Conservation (phyloP, 345 rosid species). For the Murraya koenigii region DNA sequence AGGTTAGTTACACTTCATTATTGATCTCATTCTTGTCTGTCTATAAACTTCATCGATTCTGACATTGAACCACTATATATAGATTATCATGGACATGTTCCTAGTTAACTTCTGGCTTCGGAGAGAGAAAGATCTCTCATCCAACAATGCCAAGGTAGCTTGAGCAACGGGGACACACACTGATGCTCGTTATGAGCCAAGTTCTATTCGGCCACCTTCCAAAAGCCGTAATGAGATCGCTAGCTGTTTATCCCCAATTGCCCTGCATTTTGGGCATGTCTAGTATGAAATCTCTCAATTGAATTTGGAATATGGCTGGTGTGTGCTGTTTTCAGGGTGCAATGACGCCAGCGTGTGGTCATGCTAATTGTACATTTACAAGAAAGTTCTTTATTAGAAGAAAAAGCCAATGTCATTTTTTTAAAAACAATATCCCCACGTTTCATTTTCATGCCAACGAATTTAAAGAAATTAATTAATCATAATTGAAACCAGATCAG, state of each 20-base stretch:
- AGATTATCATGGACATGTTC: constrained; percentile 65
- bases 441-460: too few relatives aligned
- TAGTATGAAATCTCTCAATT: too few relatives aligned
- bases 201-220: neutral
- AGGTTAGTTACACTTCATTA: constrained; percentile 37
- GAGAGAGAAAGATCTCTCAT: constrained; percentile 35
- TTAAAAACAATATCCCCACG: too few relatives aligned
- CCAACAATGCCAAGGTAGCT: constrained; percentile 39
- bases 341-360: too few relatives aligned
- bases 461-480: too few relatives aligned
- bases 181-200: neutral
- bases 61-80: constrained; percentile 8
- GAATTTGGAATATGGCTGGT: too few relatives aligned
- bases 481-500: too few relatives aligned
- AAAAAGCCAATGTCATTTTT: too few relatives aligned
- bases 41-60: constrained; percentile 1
- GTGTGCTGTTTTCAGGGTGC: too few relatives aligned
- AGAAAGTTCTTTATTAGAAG: too few relatives aligned
- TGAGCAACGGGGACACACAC: constrained; percentile 14
- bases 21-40: neutral
- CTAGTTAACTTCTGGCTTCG: constrained; percentile 54
- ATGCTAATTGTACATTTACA: too few relatives aligned
- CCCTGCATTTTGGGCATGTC: neutral
- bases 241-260: too few relatives aligned
- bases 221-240: neutral